Conservation (phyloP, 2,329 filamentous ascomycete species). For the Aspergillus hiratsukae region DNA sequence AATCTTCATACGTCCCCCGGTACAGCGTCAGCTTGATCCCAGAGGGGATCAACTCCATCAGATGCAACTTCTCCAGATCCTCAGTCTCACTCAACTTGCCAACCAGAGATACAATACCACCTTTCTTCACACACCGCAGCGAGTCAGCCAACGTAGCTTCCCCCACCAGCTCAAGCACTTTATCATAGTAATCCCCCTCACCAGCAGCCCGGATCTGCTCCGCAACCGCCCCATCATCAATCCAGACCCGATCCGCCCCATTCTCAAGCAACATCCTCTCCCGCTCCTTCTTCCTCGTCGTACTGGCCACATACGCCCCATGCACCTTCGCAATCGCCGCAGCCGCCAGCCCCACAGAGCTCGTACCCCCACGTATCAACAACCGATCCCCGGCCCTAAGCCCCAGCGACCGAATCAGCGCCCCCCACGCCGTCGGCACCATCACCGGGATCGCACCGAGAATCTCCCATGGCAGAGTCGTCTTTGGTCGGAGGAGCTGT, state of each 20-base stretch:
- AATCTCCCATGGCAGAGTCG: conserved; percentile 37
- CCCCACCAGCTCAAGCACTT: conserved; percentile 47
- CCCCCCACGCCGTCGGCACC: conserved; percentile 49
- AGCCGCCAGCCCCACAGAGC: conserved; percentile 46
- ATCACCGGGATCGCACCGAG: conserved; percentile 49
- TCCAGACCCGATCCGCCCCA: conserved; percentile 42
- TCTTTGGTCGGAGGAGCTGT: conserved; percentile 27
- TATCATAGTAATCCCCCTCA: conserved; percentile 34
- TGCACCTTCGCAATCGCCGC: conserved; percentile 42
- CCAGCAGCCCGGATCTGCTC: conserved; percentile 27
- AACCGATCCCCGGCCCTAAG: conserved; percentile 40
- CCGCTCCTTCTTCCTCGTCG: conserved; percentile 36
- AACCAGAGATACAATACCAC: conserved; percentile 44
- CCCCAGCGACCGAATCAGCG: conserved; percentile 37
- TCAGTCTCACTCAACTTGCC: conserved; percentile 45
- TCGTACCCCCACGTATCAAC: conserved; percentile 49
- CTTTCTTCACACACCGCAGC: conserved; percentile 34
- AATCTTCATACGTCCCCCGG: conserved; percentile 34
- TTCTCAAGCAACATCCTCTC: conserved; percentile 35
- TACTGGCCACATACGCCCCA: conserved; percentile 38
- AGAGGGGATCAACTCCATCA: conserved; percentile 42
- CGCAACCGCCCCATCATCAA: conserved; percentile 42
- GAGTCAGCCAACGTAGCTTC: conserved; percentile 42
- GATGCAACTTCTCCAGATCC: conserved; percentile 36
- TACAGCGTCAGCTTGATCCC: conserved; percentile 42